These are phyloP conservation scores for Flaveria trinervia DNA, from an alignment of 129 eudicot species.

Conservation along the genomic window DNA sequence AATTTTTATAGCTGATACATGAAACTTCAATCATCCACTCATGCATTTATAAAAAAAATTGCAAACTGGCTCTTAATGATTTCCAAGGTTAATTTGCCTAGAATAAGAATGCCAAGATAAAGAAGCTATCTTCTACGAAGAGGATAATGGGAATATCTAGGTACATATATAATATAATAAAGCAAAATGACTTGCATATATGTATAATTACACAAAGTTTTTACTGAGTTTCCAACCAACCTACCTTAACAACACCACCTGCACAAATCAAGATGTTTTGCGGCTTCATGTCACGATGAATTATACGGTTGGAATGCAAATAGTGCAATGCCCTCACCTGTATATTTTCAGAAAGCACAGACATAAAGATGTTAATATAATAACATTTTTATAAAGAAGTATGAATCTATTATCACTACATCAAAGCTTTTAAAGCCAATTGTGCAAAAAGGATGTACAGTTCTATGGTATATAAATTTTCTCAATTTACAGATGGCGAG, in stretches of 20 bases:
- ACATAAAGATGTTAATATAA: constrained; percentile 2
- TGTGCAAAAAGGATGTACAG: neutral
- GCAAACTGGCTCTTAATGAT: constrained; percentile 3
- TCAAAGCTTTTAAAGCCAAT: neutral
- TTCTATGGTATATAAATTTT: neutral
- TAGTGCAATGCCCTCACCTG: constrained; percentile 97
- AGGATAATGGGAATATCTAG: neutral
- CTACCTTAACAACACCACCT: constrained; percentile 89
- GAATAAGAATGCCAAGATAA: neutral
- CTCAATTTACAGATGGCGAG: neutral
- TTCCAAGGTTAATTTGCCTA: constrained; percentile 11
- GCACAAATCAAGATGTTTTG: constrained; percentile 94
- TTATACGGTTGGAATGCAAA: constrained; percentile 92
- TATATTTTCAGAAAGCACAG: constrained; percentile 19
- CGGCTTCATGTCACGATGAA: constrained; percentile 99
- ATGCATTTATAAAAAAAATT: neutral
- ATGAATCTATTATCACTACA: too few species aligned
- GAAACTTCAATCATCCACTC: neutral
- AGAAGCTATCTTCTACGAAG: neutral
- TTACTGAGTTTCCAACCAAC: constrained; percentile 3
- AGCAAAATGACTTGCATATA: neutral
- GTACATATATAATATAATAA: constrained; percentile 2
- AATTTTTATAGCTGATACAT: neutral
- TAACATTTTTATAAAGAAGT: neutral
- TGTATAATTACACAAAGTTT: neutral